phyloP scores from a whole-genome alignment of 2,329 filamentous ascomycete genomes.

The Diplocarpon mali region DNA sequence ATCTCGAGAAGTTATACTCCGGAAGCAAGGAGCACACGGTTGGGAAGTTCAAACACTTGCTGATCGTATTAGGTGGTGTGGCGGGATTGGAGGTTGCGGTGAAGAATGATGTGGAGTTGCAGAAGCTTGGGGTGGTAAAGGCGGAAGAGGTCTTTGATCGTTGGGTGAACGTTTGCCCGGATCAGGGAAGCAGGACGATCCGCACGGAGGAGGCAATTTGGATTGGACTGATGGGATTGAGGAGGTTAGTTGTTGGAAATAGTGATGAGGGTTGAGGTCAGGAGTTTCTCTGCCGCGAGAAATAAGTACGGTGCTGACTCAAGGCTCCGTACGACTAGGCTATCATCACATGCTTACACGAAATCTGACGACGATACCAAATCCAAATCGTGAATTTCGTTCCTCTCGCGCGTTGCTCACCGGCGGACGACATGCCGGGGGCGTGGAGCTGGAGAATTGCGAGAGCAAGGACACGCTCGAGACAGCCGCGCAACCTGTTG shows the following conservation, averaged over 20 bases:
- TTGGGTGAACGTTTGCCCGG: constrained; percentile 72
- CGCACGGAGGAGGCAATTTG: constrained; percentile 76
- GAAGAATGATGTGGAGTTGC: constrained; percentile 46
- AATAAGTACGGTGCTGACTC: too few relatives aligned
- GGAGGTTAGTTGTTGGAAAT: constrained; percentile 36
- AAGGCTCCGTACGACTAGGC: too few relatives aligned
- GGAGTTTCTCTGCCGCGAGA: too few relatives aligned
- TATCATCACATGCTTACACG: too few relatives aligned
- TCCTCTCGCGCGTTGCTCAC: too few relatives aligned
- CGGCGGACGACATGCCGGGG: too few relatives aligned
- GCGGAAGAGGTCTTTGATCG: constrained; percentile 66
- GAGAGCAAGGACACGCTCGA: too few relatives aligned
- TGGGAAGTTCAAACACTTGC: constrained; percentile 53
- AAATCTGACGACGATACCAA: too few relatives aligned
- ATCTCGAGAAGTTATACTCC: constrained; percentile 25
- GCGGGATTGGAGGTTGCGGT: constrained; percentile 69
- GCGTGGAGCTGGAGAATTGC: too few relatives aligned
- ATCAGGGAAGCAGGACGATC: constrained; percentile 73
- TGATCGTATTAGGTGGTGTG: constrained; percentile 73
- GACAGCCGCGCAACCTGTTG: too few relatives aligned
- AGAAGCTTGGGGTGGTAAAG: constrained; percentile 45
- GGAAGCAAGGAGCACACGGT: constrained; percentile 20
- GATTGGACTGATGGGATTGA: constrained; percentile 60
- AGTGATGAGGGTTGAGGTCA: constrained; percentile 2
- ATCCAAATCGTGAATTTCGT: too few relatives aligned